Percentiles rank a stretch among this genome's conserved stretches.
Evolutionary conservation across 106 monocot species (phyloP).

Genomic region (Phalaenopsis aphrodite): DNA sequence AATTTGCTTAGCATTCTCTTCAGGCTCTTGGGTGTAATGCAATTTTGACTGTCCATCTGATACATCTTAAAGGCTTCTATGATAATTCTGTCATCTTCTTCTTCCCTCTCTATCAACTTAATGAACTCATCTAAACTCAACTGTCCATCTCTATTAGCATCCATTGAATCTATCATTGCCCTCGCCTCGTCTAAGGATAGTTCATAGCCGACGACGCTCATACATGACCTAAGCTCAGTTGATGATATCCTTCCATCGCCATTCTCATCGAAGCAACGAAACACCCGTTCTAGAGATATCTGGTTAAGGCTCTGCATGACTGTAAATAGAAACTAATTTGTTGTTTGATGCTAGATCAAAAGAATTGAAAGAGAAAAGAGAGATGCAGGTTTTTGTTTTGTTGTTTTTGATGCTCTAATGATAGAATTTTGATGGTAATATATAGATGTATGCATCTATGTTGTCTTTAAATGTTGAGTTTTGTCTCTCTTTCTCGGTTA

Average conservation of each 20-base stretch:
- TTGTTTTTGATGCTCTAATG: no score
- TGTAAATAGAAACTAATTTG: not conserved
- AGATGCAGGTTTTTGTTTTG: no score
- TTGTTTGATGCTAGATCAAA: no score
- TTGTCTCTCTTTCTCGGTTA: no score
- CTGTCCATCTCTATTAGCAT: slow-evolving; percentile 46
- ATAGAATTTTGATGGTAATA: no score
- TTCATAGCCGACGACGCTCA: slow-evolving; percentile 16
- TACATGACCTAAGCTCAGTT: slow-evolving; percentile 23
- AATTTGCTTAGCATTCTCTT: no score
- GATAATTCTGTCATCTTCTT: slow-evolving; percentile 25
- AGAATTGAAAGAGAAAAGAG: no score
- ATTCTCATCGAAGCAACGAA: slow-evolving; percentile 32
- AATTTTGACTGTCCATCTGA: no score
- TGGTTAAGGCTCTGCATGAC: not conserved
- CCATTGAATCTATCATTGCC: slow-evolving; percentile 12
- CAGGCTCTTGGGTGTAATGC: no score
- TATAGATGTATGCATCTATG: no score
- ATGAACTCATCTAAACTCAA: slow-evolving; percentile 36
- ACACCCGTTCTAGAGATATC: not conserved
- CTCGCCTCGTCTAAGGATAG: slow-evolving; percentile 28
- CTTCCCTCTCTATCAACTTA: slow-evolving; percentile 16
- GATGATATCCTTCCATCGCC: slow-evolving; percentile 46
- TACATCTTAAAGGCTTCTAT: not conserved
- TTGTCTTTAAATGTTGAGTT: no score